These are phyloP conservation scores for Botrytis fragariae DNA, from an alignment of 2,329 filamentous ascomycete species.

Conservation along the genomic window DNA sequence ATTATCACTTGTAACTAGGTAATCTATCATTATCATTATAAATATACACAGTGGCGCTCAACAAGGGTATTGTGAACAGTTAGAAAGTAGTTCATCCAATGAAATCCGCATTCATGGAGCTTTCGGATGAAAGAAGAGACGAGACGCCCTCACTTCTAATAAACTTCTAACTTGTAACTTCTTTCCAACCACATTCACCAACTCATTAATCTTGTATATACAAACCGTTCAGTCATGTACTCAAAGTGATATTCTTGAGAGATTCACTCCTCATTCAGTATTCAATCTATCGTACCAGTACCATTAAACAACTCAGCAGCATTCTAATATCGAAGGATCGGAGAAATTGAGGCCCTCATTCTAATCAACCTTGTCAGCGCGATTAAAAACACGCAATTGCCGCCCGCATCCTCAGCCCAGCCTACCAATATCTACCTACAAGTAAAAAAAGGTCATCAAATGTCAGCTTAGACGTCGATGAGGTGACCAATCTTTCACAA, in stretches of 20 bases:
- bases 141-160: not conserved
- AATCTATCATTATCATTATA: slow-evolving; percentile 9
- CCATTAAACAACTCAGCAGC: not conserved
- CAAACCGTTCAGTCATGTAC: not conserved
- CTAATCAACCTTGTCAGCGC: slow-evolving; percentile 10
- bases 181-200: not conserved
- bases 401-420: slow-evolving; percentile 4
- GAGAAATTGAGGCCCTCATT: not conserved
- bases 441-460: not conserved
- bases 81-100: slow-evolving; percentile 13
- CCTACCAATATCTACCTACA: not conserved
- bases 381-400: slow-evolving; percentile 16
- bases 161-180: not conserved
- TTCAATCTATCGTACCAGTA: not conserved
- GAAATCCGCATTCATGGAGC: slow-evolving; percentile 8
- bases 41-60: slow-evolving; percentile 19
- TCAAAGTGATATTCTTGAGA: not conserved
- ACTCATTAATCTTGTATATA: not conserved
- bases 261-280: not conserved
- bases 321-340: not conserved
- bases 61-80: not conserved
- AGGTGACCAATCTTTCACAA: slow-evolving; percentile 17
- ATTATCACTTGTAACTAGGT: not conserved
- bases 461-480: slow-evolving; percentile 16
- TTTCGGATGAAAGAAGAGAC: slow-evolving; percentile 12